These are phyloP conservation scores for Clonostachys rosea DNA, from an alignment of 2,329 filamentous ascomycete genomes.

Conservation along the genomic window DNA sequence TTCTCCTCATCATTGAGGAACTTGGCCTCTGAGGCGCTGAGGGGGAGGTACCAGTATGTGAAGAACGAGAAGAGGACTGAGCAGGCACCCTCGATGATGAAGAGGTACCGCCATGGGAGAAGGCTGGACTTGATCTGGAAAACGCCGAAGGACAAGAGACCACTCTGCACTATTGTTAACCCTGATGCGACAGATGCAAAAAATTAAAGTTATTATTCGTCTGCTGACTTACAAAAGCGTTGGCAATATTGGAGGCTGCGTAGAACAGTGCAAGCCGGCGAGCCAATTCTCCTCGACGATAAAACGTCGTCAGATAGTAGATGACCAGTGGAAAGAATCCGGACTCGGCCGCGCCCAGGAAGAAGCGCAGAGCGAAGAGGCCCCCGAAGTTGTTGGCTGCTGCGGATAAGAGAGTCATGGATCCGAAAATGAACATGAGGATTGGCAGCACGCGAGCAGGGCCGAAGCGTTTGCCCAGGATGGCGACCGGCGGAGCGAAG, in stretches of 20 bases:
- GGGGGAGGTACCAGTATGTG: constrained; percentile 66
- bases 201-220: neutral
- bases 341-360: constrained; percentile 49
- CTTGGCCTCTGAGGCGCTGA: constrained; percentile 54
- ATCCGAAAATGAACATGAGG: constrained; percentile 70
- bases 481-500: constrained; percentile 52
- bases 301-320: constrained; percentile 49
- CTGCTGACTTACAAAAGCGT: constrained; percentile 31
- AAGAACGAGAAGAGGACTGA: constrained; percentile 60
- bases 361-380: constrained; percentile 42
- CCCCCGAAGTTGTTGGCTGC: constrained; percentile 43
- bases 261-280: constrained; percentile 62
- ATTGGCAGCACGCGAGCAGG: constrained; percentile 62
- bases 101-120: constrained; percentile 42
- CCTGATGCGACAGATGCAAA: neutral
- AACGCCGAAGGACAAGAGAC: constrained; percentile 40
- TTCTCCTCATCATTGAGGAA: constrained; percentile 66
- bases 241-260: constrained; percentile 69
- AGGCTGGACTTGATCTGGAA: constrained; percentile 38
- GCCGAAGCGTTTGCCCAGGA: constrained; percentile 68
- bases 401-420: constrained; percentile 56
- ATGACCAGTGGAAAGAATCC: constrained; percentile 50
- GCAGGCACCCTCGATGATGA: constrained; percentile 47
- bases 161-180: constrained; percentile 14
- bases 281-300: constrained; percentile 38